phyloP scores from a whole-genome alignment of 805 yeast genomes.

The Clavispora phyllophila region DNA sequence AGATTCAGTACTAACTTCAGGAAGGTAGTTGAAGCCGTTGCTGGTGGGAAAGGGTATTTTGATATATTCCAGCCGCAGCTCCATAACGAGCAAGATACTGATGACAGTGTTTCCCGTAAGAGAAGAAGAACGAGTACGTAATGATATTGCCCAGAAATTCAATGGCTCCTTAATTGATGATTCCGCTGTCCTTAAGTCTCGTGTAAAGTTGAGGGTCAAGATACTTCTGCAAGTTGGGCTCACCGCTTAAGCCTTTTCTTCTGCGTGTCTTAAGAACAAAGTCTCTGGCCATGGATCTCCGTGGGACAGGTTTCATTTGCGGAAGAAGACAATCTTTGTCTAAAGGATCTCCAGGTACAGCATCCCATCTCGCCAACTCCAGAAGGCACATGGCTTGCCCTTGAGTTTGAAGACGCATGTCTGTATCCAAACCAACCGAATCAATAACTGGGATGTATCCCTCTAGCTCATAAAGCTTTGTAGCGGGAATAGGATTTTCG shows the following conservation, averaged over 20 bases:
- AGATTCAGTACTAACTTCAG: slow-evolving; percentile 27
- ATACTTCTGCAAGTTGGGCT: slow-evolving; percentile 53
- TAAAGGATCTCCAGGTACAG: slow-evolving; percentile 89
- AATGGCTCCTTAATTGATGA: slow-evolving; percentile 7
- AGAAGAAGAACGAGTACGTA: not conserved
- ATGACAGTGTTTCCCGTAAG: not conserved
- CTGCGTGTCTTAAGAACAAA: slow-evolving; percentile 83
- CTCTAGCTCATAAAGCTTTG: slow-evolving; percentile 56
- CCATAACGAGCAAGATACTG: not conserved
- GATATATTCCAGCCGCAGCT: not conserved
- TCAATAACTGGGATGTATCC: slow-evolving; percentile 86
- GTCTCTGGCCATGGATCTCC: slow-evolving; percentile 73
- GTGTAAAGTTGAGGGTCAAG: slow-evolving; percentile 57
- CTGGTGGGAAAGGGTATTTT: not conserved
- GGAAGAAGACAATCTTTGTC: slow-evolving; percentile 62
- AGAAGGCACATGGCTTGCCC: slow-evolving; percentile 73
- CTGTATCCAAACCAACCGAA: slow-evolving; percentile 85
- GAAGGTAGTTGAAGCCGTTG: slow-evolving; percentile 14
- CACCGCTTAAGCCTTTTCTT: slow-evolving; percentile 79
- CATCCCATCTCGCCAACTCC: slow-evolving; percentile 65
- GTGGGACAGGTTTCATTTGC: slow-evolving; percentile 69
- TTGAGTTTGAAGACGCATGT: slow-evolving; percentile 67
- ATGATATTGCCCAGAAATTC: not conserved
- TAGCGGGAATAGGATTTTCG: slow-evolving; percentile 60
- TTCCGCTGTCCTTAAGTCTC: slow-evolving; percentile 48